Percentiles rank a stretch among this genome's conserved stretches.
These are phyloP conservation scores for Megacollybia platyphylla DNA, from an alignment of 1,284 basidiomycete species.

Conservation along the genomic window DNA sequence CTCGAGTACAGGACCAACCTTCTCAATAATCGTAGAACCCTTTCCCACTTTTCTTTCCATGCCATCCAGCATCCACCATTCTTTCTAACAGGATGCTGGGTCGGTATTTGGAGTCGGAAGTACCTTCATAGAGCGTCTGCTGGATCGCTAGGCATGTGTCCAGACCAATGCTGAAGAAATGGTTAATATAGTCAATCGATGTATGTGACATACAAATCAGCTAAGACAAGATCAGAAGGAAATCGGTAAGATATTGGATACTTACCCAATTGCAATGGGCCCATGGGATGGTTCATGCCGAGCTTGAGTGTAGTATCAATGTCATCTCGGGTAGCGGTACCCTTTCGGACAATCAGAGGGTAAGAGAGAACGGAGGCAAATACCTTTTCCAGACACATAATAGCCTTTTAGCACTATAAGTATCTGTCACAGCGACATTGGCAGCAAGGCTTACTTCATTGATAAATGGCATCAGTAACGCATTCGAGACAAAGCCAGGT, in stretches of 20 bases:
- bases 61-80: constrained; percentile 96
- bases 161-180: constrained; percentile 66
- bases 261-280: constrained; percentile 71
- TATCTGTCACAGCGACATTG: neutral
- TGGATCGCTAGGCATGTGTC: constrained; percentile 89
- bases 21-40: constrained; percentile 73
- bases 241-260: constrained; percentile 1
- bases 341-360: constrained; percentile 28
- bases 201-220: constrained; percentile 57
- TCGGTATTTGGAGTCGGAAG: constrained; percentile 93
- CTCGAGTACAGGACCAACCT: too few species aligned
- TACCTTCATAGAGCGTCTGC: constrained; percentile 79
- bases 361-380: neutral
- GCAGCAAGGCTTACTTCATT: constrained; percentile 48
- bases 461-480: constrained; percentile 84
- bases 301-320: constrained; percentile 90
- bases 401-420: constrained; percentile 41
- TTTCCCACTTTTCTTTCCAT: constrained; percentile 84
- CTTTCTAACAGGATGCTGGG: constrained; percentile 82
- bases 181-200: constrained; percentile 2
- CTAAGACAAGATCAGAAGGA: constrained; percentile 19
- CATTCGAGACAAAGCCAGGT: constrained; percentile 85
- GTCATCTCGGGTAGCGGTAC: constrained; percentile 84
- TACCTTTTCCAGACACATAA: constrained; percentile 85
- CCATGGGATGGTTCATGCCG: constrained; percentile 97